These are phyloP conservation scores for Colletotrichum sp. DNA, from an alignment of 2,329 filamentous ascomycete genomes.

Conservation along the genomic window DNA sequence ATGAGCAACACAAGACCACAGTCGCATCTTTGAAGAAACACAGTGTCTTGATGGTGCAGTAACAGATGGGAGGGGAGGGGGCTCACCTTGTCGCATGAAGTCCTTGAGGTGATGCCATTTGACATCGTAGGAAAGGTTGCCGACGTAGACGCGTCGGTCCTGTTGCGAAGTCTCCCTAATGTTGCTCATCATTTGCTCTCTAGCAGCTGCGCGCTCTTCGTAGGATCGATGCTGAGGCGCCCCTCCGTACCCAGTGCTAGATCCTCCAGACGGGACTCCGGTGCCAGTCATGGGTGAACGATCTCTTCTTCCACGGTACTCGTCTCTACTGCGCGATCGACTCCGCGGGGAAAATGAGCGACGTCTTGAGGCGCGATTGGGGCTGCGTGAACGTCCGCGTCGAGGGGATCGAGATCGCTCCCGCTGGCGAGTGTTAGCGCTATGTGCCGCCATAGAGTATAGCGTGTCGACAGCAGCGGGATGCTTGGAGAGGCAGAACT, in stretches of 20 bases:
- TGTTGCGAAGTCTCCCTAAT: constrained; percentile 96
- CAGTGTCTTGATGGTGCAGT: background rate
- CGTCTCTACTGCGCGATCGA: constrained; percentile 79
- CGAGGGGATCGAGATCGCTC: constrained; percentile 83
- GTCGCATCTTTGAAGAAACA: constrained; percentile 16
- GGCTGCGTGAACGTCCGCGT: constrained; percentile 84
- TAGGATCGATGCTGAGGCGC: constrained; percentile 70
- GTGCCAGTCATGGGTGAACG: constrained; percentile 86
- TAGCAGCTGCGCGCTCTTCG: constrained; percentile 83
- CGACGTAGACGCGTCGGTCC: constrained; percentile 98
- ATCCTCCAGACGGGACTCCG: constrained; percentile 72
- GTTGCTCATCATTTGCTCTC: constrained; percentile 95
- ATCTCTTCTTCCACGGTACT: constrained; percentile 75
- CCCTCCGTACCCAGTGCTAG: constrained; percentile 69
- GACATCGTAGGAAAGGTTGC: constrained; percentile 98
- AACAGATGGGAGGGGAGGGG: background rate
- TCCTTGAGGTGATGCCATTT: constrained; percentile 99
- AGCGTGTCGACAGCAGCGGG: background rate
- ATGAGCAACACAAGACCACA: constrained; percentile 35
- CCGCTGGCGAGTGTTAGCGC: constrained; percentile 59
- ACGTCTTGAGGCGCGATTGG: constrained; percentile 70
- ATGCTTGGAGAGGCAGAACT: background rate
- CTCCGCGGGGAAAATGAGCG: constrained; percentile 81
- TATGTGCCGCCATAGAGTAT: constrained; percentile 18
- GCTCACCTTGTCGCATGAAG: constrained; percentile 99